Percentiles rank a stretch among this genome's conserved stretches.
phyloP scores from a whole-genome alignment of 208 protist species.

The Wallacemonas sp. region DNA sequence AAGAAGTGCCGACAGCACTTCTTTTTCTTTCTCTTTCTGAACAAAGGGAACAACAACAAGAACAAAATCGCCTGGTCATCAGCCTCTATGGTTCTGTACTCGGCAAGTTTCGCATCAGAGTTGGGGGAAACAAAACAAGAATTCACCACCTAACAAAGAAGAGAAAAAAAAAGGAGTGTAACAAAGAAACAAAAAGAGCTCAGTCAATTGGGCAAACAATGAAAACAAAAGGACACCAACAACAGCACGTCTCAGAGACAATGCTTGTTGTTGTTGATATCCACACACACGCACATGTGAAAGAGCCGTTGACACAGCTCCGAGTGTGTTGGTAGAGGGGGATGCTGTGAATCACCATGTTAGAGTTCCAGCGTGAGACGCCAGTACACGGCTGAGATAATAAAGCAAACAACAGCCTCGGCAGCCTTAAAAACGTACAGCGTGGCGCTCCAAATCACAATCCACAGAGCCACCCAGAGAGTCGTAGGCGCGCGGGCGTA shows the following conservation, averaged over 20 bases:
- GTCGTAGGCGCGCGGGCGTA: slow-evolving; percentile 21
- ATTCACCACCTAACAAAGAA: no score
- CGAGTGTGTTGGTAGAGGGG: no score
- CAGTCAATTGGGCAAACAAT: neutral
- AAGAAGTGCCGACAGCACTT: no score
- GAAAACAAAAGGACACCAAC: neutral
- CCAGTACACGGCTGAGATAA: slow-evolving; percentile 31
- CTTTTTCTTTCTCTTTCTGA: no score
- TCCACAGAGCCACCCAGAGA: slow-evolving; percentile 36
- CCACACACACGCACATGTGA: neutral
- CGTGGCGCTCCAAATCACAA: slow-evolving; percentile 30
- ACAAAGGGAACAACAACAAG: no score
- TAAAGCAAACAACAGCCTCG: slow-evolving; percentile 27
- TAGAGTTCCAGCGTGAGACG: slow-evolving; percentile 11
- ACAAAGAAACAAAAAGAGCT: neutral
- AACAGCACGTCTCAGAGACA: no score
- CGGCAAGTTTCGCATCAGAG: neutral
- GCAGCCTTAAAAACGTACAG: slow-evolving; percentile 23
- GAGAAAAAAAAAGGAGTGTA: slow-evolving; percentile 6
- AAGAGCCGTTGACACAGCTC: neutral
- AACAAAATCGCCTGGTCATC: no score
- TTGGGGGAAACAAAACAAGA: neutral
- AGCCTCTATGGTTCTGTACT: no score
- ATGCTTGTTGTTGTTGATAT: neutral
- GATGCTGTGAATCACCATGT: no score